Conservation (phyloP, 1,139 yeast species). For the Pichia sp. region DNA sequence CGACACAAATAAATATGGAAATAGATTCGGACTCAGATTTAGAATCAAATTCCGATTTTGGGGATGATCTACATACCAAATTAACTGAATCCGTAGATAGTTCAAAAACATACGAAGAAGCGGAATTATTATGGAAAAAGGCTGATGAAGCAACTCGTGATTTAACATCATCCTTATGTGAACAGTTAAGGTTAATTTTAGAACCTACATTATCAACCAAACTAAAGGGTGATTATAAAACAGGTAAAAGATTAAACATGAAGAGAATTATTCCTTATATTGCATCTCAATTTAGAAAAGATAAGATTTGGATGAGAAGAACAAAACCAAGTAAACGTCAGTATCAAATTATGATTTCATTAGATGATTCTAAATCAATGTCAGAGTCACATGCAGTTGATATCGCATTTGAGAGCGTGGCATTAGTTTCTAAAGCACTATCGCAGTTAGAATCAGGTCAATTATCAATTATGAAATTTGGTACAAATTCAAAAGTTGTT, state of each 20-base stretch:
- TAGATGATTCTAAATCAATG: constrained; percentile 97
- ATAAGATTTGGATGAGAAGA: constrained; percentile 96
- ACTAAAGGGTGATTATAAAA: constrained; percentile 89
- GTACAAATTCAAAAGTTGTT: constrained; percentile 74
- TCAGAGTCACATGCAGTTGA: constrained; percentile 85
- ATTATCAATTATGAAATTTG: constrained; percentile 84
- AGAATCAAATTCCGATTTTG: constrained; percentile 24
- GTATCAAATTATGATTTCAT: constrained; percentile 95
- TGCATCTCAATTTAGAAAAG: constrained; percentile 96
- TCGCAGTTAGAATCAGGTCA: constrained; percentile 95
- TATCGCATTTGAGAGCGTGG: constrained; percentile 90
- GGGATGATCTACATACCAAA: constrained; percentile 28
- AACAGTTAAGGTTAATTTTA: constrained; percentile 83
- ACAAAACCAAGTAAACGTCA: constrained; percentile 97
- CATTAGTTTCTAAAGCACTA: constrained; percentile 88
- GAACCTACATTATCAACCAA: constrained; percentile 96
- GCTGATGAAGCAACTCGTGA: constrained; percentile 84
- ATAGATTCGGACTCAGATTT: constrained; percentile 30
- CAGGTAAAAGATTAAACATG: constrained; percentile 96
- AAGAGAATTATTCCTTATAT: constrained; percentile 95
- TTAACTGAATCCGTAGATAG: constrained; percentile 19
- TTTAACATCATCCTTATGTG: constrained; percentile 80
- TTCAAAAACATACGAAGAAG: constrained; percentile 45
- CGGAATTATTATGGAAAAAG: constrained; percentile 72
- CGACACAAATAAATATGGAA: constrained; percentile 25